These are phyloP conservation scores for Coix lacrymajobi DNA, from an alignment of 176 grass and related monocot species.

Conservation along the genomic window DNA sequence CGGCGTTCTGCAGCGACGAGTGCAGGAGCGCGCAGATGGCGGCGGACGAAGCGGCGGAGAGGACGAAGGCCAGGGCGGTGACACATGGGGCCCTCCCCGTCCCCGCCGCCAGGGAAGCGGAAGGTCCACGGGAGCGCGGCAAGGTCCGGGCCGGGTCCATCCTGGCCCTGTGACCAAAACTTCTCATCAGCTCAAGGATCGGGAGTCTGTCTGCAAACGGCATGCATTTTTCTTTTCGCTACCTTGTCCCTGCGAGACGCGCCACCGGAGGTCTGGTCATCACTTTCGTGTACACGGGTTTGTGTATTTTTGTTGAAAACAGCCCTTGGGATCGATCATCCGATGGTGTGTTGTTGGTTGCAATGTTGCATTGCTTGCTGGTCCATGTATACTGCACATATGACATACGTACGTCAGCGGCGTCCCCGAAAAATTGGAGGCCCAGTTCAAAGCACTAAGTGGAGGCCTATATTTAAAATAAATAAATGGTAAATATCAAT, in stretches of 20 bases:
- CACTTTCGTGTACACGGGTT: background rate
- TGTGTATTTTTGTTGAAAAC: constrained; percentile 15
- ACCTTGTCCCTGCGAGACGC: background rate
- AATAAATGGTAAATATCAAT: too few species aligned
- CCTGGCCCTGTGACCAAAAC: background rate
- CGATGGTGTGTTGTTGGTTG: background rate
- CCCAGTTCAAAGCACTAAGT: too few species aligned
- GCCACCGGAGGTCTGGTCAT: background rate
- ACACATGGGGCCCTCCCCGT: background rate
- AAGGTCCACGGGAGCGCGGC: constrained; percentile 6
- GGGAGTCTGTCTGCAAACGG: too few species aligned
- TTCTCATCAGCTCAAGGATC: background rate
- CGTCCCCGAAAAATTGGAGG: too few species aligned
- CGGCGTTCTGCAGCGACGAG: constrained; percentile 42
- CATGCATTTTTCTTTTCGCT: background rate
- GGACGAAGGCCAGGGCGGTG: background rate
- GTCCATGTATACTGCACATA: background rate
- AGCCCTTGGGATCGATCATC: background rate
- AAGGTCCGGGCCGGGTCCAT: constrained; percentile 15
- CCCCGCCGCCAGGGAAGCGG: background rate
- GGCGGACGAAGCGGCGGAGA: constrained; percentile 34
- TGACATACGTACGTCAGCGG: too few species aligned
- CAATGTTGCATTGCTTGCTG: background rate
- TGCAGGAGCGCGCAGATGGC: constrained; percentile 40
- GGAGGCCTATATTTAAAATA: too few species aligned